Evolutionary conservation across 179 eudicot genomes (phyloP), one percentile per base, ranked within the genome.

Genomic region (Spinacia oleracea): DNA sequence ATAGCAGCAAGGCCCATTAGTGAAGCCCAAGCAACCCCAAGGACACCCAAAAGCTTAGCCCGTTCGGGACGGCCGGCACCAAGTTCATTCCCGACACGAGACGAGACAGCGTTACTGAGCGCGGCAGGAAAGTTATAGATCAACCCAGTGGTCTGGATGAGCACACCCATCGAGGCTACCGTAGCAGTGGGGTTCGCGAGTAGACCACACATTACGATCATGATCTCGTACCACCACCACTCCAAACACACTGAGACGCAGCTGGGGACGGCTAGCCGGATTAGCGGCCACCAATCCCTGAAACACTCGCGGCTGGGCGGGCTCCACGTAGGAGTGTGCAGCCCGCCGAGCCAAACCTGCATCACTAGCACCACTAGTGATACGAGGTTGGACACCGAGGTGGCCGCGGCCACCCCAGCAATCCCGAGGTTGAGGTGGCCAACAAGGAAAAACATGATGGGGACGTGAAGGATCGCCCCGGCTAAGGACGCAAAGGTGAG

Each of bases 181-280:
- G 93, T 85, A 77, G 92, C 89, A 18, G 64, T 86, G 56, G 98
- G 98, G 89, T 90, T 82, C 78, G 71, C 91, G 2, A 94, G 55
- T 0, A 92, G 88, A 31, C 98, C 98, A 59, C 97, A 94, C 4
- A 92, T 65, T 12, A 94, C 89, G 38, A 91, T 94, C 96, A 94
- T 94, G 87, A 94, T 91, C 90, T 94, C 98, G 42, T 93, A 93
- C 98, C 98, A 93, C 98, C 98, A 93, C 98, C 98, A 93, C 85
- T 93, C 98, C 16, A 92, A 78, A 60, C 97, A 92, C 5, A 94
- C 98, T 0, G 98, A 91, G 0, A 88, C 85, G 40, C 97, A 94
- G 79, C 97, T 94, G 42, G 98, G 98, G n/a, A 86, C 94, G 0
- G 98, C 97, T 0, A 94, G 81, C 25, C 79, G 74, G 0, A 91